phyloP scores from a whole-genome alignment of 176 grass and related monocot species.

The Lolium rigidum region DNA sequence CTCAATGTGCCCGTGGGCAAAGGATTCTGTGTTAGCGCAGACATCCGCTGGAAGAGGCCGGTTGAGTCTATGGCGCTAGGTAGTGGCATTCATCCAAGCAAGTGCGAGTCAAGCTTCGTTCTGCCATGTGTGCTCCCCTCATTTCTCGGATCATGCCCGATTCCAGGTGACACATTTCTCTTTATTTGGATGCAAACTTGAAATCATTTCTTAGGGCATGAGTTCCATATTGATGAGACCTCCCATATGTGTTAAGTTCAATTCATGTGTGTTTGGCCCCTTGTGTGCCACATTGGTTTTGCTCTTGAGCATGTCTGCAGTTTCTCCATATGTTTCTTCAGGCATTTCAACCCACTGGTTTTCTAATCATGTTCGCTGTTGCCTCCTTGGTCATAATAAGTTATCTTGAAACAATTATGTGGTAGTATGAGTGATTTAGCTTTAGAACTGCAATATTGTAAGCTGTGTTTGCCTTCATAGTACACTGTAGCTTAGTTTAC shows the following conservation, averaged over 20 bases:
- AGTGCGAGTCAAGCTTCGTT: neutral
- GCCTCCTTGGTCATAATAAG: neutral
- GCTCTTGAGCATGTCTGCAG: slow-evolving; percentile 4
- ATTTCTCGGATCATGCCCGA: no score
- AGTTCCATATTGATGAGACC: neutral
- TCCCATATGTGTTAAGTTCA: neutral
- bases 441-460: neutral
- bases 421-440: neutral
- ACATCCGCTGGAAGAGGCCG: slow-evolving; percentile 7
- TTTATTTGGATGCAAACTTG: neutral
- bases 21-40: neutral
- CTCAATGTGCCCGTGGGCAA: neutral
- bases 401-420: neutral
- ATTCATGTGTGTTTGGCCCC: no score
- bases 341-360: neutral
- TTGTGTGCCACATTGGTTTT: neutral
- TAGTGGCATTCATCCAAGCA: neutral
- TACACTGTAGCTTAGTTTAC: neutral
- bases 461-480: neutral
- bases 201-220: neutral
- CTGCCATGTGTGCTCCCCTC: no score
- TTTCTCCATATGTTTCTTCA: neutral
- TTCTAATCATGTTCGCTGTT: neutral
- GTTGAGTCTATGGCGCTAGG: neutral
- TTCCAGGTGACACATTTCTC: neutral